A percentile compares a stretch with the other conserved stretches of the same genome.
Conservation (phyloP, 208 protist genomes). For the Plasmodiophora brassicae region DNA sequence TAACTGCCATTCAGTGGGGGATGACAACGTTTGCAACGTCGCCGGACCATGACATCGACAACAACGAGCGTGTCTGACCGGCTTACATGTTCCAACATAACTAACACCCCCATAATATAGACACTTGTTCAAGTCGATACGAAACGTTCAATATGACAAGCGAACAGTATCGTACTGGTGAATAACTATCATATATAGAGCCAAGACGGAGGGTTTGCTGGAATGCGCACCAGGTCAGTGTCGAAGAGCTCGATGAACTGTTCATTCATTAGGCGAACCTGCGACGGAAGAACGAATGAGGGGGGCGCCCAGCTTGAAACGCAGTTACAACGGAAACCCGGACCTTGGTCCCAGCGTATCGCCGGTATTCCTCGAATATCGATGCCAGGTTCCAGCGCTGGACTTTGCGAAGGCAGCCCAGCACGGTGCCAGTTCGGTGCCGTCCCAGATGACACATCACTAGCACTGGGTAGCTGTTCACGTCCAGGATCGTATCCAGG, state of each 20-base stretch:
- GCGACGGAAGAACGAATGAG: background rate
- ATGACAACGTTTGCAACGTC: too few species aligned
- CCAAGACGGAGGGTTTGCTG: slow-evolving; percentile 25
- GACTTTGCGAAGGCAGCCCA: slow-evolving; percentile 92
- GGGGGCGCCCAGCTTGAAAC: slow-evolving; percentile 32
- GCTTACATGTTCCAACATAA: too few species aligned
- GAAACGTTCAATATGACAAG: too few species aligned
- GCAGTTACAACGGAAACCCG: too few species aligned
- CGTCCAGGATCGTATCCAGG: slow-evolving; percentile 83
- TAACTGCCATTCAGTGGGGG: too few species aligned
- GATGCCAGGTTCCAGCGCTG: slow-evolving; percentile 93
- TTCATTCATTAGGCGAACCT: slow-evolving; percentile 87
- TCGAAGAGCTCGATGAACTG: slow-evolving; percentile 99
- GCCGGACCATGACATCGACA: too few species aligned
- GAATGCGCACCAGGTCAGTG: slow-evolving; percentile 84
- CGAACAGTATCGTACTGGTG: too few species aligned
- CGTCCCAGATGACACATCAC: slow-evolving; percentile 90
- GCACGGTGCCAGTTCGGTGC: slow-evolving; percentile 90
- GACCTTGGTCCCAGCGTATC: slow-evolving; percentile 78
- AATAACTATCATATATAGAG: background rate
- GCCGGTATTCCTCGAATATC: slow-evolving; percentile 93
- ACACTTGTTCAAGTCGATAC: too few species aligned
- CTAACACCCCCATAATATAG: too few species aligned
- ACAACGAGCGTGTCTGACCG: too few species aligned
- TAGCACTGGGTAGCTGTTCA: slow-evolving; percentile 84